Evolutionary conservation across 75 land plant genomes (phyloP), one percentile per base, ranked within the genome.

Genomic region (Selaginella moellendorffii): DNA sequence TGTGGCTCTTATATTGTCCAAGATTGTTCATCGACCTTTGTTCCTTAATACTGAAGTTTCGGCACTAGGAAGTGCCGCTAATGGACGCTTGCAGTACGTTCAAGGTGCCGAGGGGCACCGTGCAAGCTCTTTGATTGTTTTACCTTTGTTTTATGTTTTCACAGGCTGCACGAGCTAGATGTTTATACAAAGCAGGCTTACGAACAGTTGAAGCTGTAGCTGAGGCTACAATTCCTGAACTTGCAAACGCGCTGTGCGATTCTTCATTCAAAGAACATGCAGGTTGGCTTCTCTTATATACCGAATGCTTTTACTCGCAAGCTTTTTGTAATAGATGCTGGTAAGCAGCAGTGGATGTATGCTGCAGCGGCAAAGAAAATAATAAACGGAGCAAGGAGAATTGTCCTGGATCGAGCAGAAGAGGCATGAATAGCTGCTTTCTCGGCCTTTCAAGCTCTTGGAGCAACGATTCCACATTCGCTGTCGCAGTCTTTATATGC

Each of bases 61-160:
- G 10, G 20, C 14, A 52, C 51, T 79, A 93, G 99, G 99, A 93
- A 71, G 70, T 78, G 31, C 87, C 90, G 18, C 75, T 93, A 10
- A 42, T 65, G 74, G 96, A 85, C 63, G 89, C 89, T 69, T 93
- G 96, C 72, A 95, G 82, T 29, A 76, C 81, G 26, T 93, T 89
- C 67, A 83, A 81, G 76, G 99, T 93, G 28, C 85, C 90, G 26
- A 85, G 99, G 73, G 99, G 99, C 26, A 93, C 81, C 88, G 89
- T 93, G 30, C 99, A 93, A 63, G 81, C 83, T 27, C 77, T 93
- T 28, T 96, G 89, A n/a, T n/a, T n/a, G n/a, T n/a, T n/a, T n/a
- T n/a, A n/a, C n/a, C n/a, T n/a, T n/a, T n/a, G n/a, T n/a, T n/a
- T n/a, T n/a, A n/a, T n/a, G n/a, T n/a, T n/a, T 36, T 5, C 18